phyloP scores from a whole-genome alignment of 2,329 filamentous ascomycete genomes.

The Dryadomyces sulphureus region DNA sequence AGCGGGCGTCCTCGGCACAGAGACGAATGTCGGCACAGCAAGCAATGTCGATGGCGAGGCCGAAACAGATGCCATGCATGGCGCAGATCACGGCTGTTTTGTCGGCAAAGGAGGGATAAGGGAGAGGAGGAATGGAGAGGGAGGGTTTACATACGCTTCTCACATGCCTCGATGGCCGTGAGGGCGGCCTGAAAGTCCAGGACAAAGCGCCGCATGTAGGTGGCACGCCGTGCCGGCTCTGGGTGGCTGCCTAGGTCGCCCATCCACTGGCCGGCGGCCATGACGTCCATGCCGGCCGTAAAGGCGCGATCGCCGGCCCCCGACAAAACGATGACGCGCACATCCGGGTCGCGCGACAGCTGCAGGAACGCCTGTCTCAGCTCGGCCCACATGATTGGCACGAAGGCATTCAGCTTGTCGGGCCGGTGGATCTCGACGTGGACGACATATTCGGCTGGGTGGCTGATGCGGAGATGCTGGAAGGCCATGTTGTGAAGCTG shows the following conservation, averaged over 20 bases:
- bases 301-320: conserved; percentile 75
- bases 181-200: conserved; percentile 70
- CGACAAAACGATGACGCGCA: conserved; percentile 66
- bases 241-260: conserved; percentile 29
- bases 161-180: conserved; percentile 63
- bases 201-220: conserved; percentile 51
- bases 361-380: conserved; percentile 55
- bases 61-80: conserved; percentile 64
- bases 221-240: conserved; percentile 53
- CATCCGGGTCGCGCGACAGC: conserved; percentile 55
- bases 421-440: conserved; percentile 87
- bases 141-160: conserved; percentile 51
- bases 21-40: conserved; percentile 59
- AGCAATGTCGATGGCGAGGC: conserved; percentile 62
- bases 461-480: conserved; percentile 32
- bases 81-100: conserved; percentile 65
- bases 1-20: conserved; percentile 40
- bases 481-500: conserved; percentile 6
- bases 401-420: conserved; percentile 77
- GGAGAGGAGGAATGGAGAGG: background rate
- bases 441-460: conserved; percentile 58
- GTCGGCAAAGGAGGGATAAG: too few relatives aligned
- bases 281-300: conserved; percentile 72
- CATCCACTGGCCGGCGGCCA: conserved; percentile 44
- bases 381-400: conserved; percentile 75